A percentile compares a stretch with the other conserved stretches of the same genome.
Evolutionary conservation across 2,329 filamentous ascomycete species (phyloP).

Genomic region (Fusarium graminum): DNA sequence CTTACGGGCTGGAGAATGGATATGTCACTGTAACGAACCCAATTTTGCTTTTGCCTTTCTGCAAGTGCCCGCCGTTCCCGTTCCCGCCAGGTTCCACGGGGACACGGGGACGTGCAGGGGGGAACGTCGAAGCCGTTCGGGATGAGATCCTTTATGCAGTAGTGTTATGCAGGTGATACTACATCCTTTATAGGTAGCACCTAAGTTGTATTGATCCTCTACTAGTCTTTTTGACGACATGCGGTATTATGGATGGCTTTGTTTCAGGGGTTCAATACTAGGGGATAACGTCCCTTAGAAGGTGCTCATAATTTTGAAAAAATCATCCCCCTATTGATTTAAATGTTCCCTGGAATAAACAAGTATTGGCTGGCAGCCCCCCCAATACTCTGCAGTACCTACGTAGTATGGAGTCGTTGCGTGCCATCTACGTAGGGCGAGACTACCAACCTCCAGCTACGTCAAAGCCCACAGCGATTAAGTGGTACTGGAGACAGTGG

Average conservation of each 20-base stretch:
- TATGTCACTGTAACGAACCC: conserved; percentile 12
- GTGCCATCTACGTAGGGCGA: conserved; percentile 7
- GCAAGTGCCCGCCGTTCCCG: conserved; percentile 34
- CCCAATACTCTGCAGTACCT: conserved; percentile 3
- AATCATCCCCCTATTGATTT: conserved; percentile 6
- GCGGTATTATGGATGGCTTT: conserved; percentile 3
- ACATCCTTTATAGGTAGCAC: conserved; percentile 33
- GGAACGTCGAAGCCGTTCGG: conserved; percentile 28
- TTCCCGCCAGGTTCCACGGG: not conserved
- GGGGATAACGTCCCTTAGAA: not conserved
- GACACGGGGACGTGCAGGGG: conserved; percentile 7
- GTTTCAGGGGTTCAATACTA: conserved; percentile 14
- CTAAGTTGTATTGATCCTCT: conserved; percentile 12
- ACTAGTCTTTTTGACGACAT: conserved; percentile 1
- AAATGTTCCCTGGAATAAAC: conserved; percentile 6
- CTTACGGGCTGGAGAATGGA: conserved; percentile 32
- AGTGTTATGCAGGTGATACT: conserved; percentile 35
- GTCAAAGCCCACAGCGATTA: conserved; percentile 16
- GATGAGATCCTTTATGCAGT: conserved; percentile 15
- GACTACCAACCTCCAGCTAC: conserved; percentile 32
- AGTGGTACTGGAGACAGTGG: conserved; percentile 33
- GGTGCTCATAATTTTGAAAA: not conserved
- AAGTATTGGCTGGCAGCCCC: conserved; percentile 20
- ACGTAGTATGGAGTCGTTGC: not conserved
- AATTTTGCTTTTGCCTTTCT: conserved; percentile 28